Base-by-base conservation (phyloP, 2,329 filamentous ascomycete genomes). In the Verticillium longisporum region DNA sequence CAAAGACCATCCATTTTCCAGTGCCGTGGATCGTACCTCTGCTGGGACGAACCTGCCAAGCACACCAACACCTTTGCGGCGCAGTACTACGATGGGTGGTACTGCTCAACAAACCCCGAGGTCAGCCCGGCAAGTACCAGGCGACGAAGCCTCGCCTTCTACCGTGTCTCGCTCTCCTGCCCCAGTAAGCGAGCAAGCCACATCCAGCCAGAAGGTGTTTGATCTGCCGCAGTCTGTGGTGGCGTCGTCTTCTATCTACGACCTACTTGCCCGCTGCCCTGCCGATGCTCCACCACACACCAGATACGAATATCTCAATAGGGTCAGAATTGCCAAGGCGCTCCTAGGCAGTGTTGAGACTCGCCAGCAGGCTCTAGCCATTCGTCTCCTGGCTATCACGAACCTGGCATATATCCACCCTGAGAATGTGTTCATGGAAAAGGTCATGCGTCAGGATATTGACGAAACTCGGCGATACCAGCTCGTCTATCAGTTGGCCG, bases 381-480 rank as follows among this genome's bases (percentile, higher is more conserved):
- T 94, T 59, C 89, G 94, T 36, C 80, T 98, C 41, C 80, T 99
- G 53, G 92, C 94, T 14, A 88, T 98, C 62, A 90, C 91, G 31
- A 99, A 98, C 68, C 75, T 99, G 64, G 91, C 92, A 2, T 97
- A 96, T 71, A 91, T 98, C 60, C 89, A 96, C 67, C 82, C 83
- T 2, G 96, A 99, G 69, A 77, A 83, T 4, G 85, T 86, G n/a
- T 97, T 99, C 68, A 81, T 92, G 55, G 89, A 94, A 64, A 94
- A 91, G 73, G 85, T 97, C 53, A 82, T 97, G 58, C 90, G 91
- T 65, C 88, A 93, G 67, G 96, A 99, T 70, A 85, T 87, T 41
- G 94, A 98, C 69, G 92, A 97, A 73, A 92, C 93, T 2, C 88
- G 93, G 63, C 86, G 91, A 58, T 89, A 92, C 64, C 95, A 99